Percentiles rank a stretch among this genome's conserved stretches.
Conservation (phyloP, 1,284 basidiomycete genomes). For the Ustilago trichophora region DNA sequence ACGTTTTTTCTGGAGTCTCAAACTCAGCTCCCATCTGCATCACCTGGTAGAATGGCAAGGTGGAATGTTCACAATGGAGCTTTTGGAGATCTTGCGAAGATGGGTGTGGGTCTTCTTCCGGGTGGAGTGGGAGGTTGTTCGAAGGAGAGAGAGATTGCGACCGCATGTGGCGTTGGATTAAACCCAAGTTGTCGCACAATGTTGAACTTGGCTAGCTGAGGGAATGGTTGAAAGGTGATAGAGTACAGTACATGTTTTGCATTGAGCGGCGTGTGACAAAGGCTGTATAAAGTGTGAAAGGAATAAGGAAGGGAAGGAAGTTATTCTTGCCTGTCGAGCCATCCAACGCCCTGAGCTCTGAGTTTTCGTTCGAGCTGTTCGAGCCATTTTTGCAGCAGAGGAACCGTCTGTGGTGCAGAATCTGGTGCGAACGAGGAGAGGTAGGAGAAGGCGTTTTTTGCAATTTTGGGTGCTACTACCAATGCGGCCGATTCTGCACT, state of each 20-base stretch:
- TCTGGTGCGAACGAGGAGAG: constrained; percentile 63
- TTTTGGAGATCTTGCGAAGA: constrained; percentile 84
- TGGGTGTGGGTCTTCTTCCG: constrained; percentile 98
- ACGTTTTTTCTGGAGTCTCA: constrained; percentile 93
- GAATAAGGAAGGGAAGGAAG: neutral
- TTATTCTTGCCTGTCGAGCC: constrained; percentile 50
- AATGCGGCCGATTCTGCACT: constrained; percentile 17
- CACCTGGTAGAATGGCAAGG: constrained; percentile 81
- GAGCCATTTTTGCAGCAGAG: constrained; percentile 64
- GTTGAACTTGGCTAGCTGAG: neutral
- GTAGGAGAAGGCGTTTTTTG: constrained; percentile 60
- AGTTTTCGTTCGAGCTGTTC: constrained; percentile 64
- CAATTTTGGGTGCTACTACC: constrained; percentile 55
- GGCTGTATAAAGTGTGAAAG: too few relatives aligned
- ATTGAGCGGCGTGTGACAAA: too few relatives aligned
- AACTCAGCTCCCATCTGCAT: constrained; percentile 87
- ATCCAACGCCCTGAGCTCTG: constrained; percentile 51
- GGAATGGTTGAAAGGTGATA: neutral
- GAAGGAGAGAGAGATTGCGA: constrained; percentile 7
- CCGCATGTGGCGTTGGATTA: constrained; percentile 25
- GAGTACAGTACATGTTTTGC: too few relatives aligned
- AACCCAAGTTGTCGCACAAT: neutral
- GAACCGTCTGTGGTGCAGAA: constrained; percentile 62
- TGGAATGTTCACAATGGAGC: constrained; percentile 88
- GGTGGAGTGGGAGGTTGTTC: constrained; percentile 73